Conservation (phyloP, 495 filamentous ascomycete genomes). For the Hypoxylon fragiforme region DNA sequence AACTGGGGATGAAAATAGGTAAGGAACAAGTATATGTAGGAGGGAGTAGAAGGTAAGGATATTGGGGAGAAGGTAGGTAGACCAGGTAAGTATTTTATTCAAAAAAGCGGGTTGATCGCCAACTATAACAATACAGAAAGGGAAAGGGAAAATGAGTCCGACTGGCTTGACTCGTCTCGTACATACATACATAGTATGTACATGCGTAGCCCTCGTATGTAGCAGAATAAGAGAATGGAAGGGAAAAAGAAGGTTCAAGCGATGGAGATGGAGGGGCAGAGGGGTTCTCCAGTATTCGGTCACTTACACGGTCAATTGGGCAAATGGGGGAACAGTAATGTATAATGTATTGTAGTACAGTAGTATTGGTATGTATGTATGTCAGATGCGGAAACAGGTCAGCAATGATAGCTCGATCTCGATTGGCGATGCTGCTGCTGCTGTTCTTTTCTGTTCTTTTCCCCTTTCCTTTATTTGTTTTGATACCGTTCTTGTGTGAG, state of each 20-base stretch:
- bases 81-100: no score
- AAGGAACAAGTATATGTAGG: no score
- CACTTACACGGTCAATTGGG: conserved; percentile 27
- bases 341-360: no score
- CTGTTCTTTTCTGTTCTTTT: conserved; percentile 1
- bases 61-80: conserved; percentile 13
- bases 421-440: conserved; percentile 21
- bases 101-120: not conserved
- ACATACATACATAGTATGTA: no score
- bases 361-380: conserved; percentile 29
- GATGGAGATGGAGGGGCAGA: conserved; percentile 9
- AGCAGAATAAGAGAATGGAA: not conserved
- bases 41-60: not conserved
- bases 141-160: not conserved
- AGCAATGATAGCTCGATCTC: conserved; percentile 26
- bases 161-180: no score
- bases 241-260: not conserved
- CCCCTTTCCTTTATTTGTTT: not conserved
- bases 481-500: no score
- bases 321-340: no score
- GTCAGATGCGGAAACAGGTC: conserved; percentile 26
- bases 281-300: conserved; percentile 20
- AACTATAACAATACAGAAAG: not conserved
- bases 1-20: not conserved
- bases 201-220: no score